phyloP scores from a whole-genome alignment of 1,284 basidiomycete genomes.

The Leccinum proximum region DNA sequence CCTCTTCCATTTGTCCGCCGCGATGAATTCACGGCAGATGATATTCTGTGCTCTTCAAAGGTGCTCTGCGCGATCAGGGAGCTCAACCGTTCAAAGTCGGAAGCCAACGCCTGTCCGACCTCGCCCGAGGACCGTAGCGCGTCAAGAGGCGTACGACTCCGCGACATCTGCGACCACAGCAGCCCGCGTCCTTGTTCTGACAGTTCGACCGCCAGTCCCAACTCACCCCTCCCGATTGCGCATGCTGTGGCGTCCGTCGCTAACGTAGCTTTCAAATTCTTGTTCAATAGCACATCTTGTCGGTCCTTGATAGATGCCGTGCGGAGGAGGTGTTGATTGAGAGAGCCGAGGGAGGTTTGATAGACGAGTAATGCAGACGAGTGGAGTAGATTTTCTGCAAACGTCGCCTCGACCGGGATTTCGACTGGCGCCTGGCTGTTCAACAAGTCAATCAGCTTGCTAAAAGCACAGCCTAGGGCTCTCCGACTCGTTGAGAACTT shows the following conservation, averaged over 20 bases:
- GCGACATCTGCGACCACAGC: slow-evolving; percentile 27
- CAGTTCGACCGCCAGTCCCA: slow-evolving; percentile 24
- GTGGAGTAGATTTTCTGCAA: slow-evolving; percentile 15
- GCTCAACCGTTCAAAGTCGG: slow-evolving; percentile 24
- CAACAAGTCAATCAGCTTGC: not conserved
- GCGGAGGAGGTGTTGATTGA: slow-evolving; percentile 20
- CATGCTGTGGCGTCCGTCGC: slow-evolving; percentile 27
- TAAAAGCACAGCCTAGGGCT: not conserved
- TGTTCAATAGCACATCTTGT: slow-evolving; percentile 10
- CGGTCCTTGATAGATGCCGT: slow-evolving; percentile 20
- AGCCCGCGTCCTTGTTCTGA: slow-evolving; percentile 30
- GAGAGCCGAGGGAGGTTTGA: slow-evolving; percentile 14
- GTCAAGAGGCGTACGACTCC: slow-evolving; percentile 23
- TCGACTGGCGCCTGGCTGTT: slow-evolving; percentile 6
- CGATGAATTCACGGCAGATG: not conserved
- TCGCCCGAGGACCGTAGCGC: slow-evolving; percentile 15
- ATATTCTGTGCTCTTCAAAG: not conserved
- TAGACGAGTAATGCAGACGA: slow-evolving; percentile 25
- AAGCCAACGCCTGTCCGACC: slow-evolving; percentile 20
- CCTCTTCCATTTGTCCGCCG: slow-evolving; percentile 15
- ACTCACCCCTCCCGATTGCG: slow-evolving; percentile 18
- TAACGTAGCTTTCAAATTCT: slow-evolving; percentile 4
- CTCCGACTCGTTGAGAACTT: not conserved
- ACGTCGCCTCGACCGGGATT: not conserved
- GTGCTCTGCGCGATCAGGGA: slow-evolving; percentile 14